Conservation (phyloP, 116 monocot species). For the Dioscorea cayenensis region DNA sequence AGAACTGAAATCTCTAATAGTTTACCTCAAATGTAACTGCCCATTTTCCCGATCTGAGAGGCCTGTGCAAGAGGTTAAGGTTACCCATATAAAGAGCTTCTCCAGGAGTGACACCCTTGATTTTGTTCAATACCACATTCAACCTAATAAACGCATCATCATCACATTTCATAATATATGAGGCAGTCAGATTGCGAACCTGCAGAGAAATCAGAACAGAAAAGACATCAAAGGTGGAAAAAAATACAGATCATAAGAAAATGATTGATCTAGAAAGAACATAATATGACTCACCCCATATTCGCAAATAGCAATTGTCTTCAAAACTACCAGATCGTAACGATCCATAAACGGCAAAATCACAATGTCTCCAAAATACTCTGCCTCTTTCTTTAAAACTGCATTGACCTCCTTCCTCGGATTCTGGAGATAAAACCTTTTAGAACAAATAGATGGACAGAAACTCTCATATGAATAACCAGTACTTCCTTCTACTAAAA, state of each 20-base stretch:
- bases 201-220: slow-evolving; percentile 9
- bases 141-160: slow-evolving; percentile 95
- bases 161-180: slow-evolving; percentile 94
- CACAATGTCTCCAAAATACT: slow-evolving; percentile 89
- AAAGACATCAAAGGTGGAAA: not conserved
- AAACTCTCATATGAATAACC: not conserved
- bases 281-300: slow-evolving; percentile 65
- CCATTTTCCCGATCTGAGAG: slow-evolving; percentile 95
- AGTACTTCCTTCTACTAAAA: not conserved
- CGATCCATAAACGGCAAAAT: slow-evolving; percentile 95
- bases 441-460: not conserved
- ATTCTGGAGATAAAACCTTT: not conserved
- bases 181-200: slow-evolving; percentile 58
- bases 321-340: slow-evolving; percentile 96
- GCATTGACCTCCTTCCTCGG: slow-evolving; percentile 82
- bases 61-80: slow-evolving; percentile 82
- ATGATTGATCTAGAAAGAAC: not conserved
- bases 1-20: not conserved
- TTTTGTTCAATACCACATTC: slow-evolving; percentile 64
- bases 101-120: slow-evolving; percentile 21
- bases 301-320: slow-evolving; percentile 90
- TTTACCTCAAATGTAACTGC: slow-evolving; percentile 85
- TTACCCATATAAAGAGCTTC: slow-evolving; percentile 90
- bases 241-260: not conserved
- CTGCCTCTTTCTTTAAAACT: slow-evolving; percentile 86